A percentile compares a stretch with the other conserved stretches of the same genome.
These are phyloP conservation scores for Cladobotryum protrusum DNA, from an alignment of 2,329 filamentous ascomycete species.

Conservation along the genomic window DNA sequence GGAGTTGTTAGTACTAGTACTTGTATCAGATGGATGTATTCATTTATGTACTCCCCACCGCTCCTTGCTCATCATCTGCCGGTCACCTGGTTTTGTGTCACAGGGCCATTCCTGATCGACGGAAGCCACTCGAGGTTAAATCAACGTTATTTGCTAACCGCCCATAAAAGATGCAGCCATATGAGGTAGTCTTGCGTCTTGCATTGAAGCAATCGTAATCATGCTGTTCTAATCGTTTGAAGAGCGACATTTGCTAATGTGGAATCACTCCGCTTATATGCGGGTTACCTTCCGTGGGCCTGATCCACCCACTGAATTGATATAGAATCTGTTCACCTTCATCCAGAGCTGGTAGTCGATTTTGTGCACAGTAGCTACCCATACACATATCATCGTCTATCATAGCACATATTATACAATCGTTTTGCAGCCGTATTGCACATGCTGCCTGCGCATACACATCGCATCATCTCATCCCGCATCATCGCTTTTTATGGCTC, in stretches of 20 bases:
- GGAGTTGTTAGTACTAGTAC: no score
- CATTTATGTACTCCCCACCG: no score
- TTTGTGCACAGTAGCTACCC: not conserved
- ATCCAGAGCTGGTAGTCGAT: not conserved
- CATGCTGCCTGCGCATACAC: constrained; percentile 20
- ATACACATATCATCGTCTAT: constrained; percentile 14
- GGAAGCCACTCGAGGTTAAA: constrained; percentile 2
- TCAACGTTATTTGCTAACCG: constrained; percentile 4
- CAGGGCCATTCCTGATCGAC: not conserved
- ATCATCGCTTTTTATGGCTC: not conserved
- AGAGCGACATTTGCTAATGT: not conserved
- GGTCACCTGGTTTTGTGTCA: no score
- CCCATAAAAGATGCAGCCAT: not conserved
- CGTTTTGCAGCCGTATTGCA: constrained; percentile 22
- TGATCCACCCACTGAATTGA: no score
- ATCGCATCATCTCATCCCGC: constrained; percentile 8
- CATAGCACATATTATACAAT: constrained; percentile 30
- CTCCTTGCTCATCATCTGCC: no score
- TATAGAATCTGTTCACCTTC: no score
- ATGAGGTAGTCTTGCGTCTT: not conserved
- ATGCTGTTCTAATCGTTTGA: no score
- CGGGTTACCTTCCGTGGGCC: no score
- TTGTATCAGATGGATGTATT: no score
- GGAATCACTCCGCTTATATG: no score
- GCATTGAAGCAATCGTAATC: no score